Evolutionary conservation across 139 green algal species (phyloP).

Genomic region (Limnomonas spitsbergensis): DNA sequence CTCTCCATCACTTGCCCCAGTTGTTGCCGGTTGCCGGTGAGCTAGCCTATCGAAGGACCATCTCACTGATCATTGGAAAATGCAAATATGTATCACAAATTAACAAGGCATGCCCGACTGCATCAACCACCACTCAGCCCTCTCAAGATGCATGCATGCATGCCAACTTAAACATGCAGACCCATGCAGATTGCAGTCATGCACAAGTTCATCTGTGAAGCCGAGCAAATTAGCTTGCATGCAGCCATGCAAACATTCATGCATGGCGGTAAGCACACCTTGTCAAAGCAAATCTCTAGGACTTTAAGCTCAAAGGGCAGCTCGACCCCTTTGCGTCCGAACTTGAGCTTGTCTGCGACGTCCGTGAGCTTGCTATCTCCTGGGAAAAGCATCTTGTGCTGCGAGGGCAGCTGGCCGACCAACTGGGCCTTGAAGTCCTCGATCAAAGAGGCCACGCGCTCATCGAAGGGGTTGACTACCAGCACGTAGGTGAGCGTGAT

Average conservation of each 20-base stretch:
- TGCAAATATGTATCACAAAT: too few relatives aligned
- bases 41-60: too few relatives aligned
- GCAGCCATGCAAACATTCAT: neutral
- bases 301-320: constrained; percentile 47
- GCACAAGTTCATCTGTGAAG: too few relatives aligned
- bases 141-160: too few relatives aligned
- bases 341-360: constrained; percentile 39
- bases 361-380: constrained; percentile 36
- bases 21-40: too few relatives aligned
- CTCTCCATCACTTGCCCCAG: too few relatives aligned
- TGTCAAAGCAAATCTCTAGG: constrained; percentile 36
- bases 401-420: neutral
- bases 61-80: too few relatives aligned
- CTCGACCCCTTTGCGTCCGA: constrained; percentile 32
- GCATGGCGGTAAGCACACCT: constrained; percentile 1
- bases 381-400: neutral
- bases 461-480: constrained; percentile 49
- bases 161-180: too few relatives aligned
- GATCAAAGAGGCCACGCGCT: constrained; percentile 29
- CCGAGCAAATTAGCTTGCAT: too few relatives aligned
- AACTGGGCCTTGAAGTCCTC: constrained; percentile 43
- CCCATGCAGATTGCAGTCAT: too few relatives aligned
- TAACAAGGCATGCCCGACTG: too few relatives aligned
- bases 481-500: constrained; percentile 20
- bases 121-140: too few relatives aligned